Base-by-base conservation (phyloP, 1,139 yeast genomes). In the Hansenula lynferdii region DNA sequence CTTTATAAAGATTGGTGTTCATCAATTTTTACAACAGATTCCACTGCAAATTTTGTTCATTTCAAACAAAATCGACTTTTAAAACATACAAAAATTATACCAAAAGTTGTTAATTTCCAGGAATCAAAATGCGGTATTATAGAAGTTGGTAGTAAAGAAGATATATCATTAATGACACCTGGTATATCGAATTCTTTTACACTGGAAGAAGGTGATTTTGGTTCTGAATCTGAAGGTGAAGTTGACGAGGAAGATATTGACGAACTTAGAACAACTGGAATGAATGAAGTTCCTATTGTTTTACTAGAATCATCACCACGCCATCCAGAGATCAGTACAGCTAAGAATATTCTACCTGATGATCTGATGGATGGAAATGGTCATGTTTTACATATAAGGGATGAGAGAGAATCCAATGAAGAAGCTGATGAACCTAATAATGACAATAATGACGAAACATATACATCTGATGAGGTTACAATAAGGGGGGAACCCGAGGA, bases 1-100 rank as follows among this genome's bases (percentile, higher is more conserved):
- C 31, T 51, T 4, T 53, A 50, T 31, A 49, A 38, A 30, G 57
- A 53, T 30, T 50, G 51, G 51, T 18, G 30, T 1, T 6, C 21
- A 3, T 34, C 37, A 8, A 26, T 10, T 19, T 24, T 34, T 2
- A 5, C 25, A 4, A 31, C 37, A 6, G 23, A 11, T 20, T 21
- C 36, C 7, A 39, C 48, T 2, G 49, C 43, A 2, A 41, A 33
- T 3, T 48, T 39, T 38, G 49, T 42, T 4, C 45, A 48, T 23
- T 31, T 51, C 9, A 44, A 42, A 19, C 48, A 45, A 27, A 44
- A 42, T 15, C 15, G 21, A 31, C 11, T 31, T 15, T 25, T 21
- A 14, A 30, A 15, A 21, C 12, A 9, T 6, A 6, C 25, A 8
- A 27, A 28, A 20, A 31, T 14, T n/a, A 39, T 28, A 11, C 40